Evolutionary conservation across 2,329 filamentous ascomycete species (phyloP), one percentile per base, ranked within the genome.

Genomic region (Fusarium sp.): DNA sequence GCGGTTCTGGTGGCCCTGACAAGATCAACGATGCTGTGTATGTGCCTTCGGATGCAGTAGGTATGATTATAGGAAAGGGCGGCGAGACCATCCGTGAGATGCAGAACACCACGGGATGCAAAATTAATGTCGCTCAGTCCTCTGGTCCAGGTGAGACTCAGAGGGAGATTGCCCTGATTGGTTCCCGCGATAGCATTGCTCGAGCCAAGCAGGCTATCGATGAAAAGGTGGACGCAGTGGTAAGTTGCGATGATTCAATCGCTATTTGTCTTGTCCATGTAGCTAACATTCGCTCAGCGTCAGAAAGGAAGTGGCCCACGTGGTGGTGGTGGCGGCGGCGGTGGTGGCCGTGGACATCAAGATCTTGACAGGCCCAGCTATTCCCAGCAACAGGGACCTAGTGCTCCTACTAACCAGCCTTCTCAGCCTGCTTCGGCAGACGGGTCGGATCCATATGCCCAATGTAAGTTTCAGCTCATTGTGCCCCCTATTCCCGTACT

Each of bases 41-140:
- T 71, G 94, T 97, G 11, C 94, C 94, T 14, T 95, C 94, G 22
- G 94, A 97, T 77, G 92, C 94, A 7, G 94, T 97, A 56, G 94
- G 94, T 64, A 97, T 97, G 94, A 97, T 97, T 70, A 97, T 97
- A 65, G 94, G 94, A 69, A 97, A 97, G 84, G 92, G 93, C 58
- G 94, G 94, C 69, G 94, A 97, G 82, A 97, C 94, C 1, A 97
- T 97, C 77, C 94, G 94, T 70, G 93, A 97, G 72, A 97, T 97
- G 91, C 94, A 97, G 79, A 91, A 90, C 76, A 87, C 84, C 33
- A 96, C 93, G 7, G 92, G 93, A 45, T 97, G 94, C 86, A 97
- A 97, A 83, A 97, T 97, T 84, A 97, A 97, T 75, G 94, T 97
- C 26, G 92, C 93, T 33, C 92, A 93, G 74, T 91, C 93, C 9